Conservation (phyloP, 2,329 filamentous ascomycete species). For the Grosmannia serpens region DNA sequence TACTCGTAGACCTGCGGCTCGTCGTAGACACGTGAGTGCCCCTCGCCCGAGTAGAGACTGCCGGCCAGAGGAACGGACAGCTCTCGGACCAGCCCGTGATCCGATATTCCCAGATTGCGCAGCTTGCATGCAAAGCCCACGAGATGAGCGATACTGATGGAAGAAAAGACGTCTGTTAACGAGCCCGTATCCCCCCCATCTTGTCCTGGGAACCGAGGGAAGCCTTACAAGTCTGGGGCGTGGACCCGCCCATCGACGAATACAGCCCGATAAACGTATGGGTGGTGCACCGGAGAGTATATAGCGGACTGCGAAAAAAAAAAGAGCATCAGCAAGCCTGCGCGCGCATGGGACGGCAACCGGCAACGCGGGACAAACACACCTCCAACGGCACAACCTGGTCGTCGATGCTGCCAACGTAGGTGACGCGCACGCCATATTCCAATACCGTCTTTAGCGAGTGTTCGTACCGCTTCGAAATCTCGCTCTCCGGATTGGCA, state of each 20-base stretch:
- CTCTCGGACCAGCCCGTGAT: slow-evolving; percentile 88
- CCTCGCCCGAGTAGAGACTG: slow-evolving; percentile 82
- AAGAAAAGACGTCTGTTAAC: not conserved
- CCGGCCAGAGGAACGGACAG: slow-evolving; percentile 80
- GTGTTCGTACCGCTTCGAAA: slow-evolving; percentile 70
- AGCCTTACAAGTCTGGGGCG: slow-evolving; percentile 68
- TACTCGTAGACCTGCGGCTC: slow-evolving; percentile 70
- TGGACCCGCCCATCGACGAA: slow-evolving; percentile 91
- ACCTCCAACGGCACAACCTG: slow-evolving; percentile 89
- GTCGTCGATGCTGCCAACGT: slow-evolving; percentile 91
- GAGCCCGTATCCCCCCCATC: not conserved
- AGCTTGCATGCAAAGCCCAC: slow-evolving; percentile 90
- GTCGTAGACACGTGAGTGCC: slow-evolving; percentile 87
- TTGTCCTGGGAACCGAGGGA: no score
- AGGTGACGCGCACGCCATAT: slow-evolving; percentile 73
- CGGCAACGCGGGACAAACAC: slow-evolving; percentile 13
- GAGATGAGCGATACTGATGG: slow-evolving; percentile 61
- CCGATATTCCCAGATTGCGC: slow-evolving; percentile 82
- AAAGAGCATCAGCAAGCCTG: not conserved
- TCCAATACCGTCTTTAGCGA: slow-evolving; percentile 63
- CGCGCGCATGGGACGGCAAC: not conserved
- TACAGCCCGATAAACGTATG: slow-evolving; percentile 89
- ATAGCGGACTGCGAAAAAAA: slow-evolving; percentile 55
- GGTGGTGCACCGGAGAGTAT: slow-evolving; percentile 75
- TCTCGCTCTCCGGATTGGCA: slow-evolving; percentile 65